Percentiles rank a stretch among this genome's conserved stretches.
These are phyloP conservation scores for Halophytophthora polymorphica DNA, from an alignment of 352 stramenopile genomes.

Conservation along the genomic window DNA sequence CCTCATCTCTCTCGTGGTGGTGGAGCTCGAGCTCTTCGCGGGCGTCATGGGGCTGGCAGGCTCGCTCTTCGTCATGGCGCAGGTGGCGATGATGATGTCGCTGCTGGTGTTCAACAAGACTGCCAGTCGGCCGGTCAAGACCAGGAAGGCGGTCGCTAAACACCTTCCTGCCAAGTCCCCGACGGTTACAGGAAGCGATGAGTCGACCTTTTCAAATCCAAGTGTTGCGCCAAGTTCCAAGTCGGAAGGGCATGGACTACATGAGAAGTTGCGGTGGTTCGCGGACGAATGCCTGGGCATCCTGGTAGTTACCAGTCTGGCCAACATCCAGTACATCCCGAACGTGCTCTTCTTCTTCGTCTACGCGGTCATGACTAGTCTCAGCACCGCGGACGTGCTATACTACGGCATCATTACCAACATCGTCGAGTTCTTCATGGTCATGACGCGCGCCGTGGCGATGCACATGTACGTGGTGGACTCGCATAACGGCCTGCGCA, in stretches of 20 bases:
- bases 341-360: conserved; percentile 49
- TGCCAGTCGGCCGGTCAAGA: background rate
- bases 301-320: conserved; percentile 43
- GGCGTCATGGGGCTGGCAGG: conserved; percentile 66
- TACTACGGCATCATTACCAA: conserved; percentile 38
- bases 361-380: conserved; percentile 44
- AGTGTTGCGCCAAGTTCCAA: too few species aligned
- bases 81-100: conserved; percentile 84
- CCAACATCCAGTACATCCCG: conserved; percentile 69
- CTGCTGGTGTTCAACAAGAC: conserved; percentile 57
- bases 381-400: conserved; percentile 29
- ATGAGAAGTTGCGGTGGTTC: conserved; percentile 37
- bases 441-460: conserved; percentile 53
- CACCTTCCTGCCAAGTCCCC: background rate
- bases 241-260: too few species aligned
- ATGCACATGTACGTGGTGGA: conserved; percentile 61
- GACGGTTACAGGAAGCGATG: background rate
- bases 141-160: background rate
- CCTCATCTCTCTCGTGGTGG: conserved; percentile 69
- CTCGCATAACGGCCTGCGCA: conserved; percentile 40
- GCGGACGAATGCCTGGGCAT: conserved; percentile 54
- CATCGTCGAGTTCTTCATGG: conserved; percentile 50
- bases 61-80: conserved; percentile 55
- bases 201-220: background rate
- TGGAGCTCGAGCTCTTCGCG: conserved; percentile 80